Evolutionary conservation across 2,329 filamentous ascomycete genomes (phyloP).

Genomic region (Cytospora piceae): DNA sequence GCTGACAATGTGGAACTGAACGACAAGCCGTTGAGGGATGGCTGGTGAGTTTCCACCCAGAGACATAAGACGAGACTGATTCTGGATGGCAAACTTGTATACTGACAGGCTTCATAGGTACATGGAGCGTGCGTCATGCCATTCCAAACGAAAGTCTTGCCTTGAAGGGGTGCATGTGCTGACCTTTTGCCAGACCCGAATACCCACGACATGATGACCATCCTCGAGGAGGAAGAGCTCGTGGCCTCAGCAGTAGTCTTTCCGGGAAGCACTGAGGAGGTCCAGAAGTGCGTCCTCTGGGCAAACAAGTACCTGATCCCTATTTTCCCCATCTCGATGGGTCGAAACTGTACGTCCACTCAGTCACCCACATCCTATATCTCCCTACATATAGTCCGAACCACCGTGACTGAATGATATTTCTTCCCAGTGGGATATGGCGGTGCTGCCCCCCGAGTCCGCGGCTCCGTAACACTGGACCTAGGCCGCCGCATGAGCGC

Average conservation of each 20-base stretch:
- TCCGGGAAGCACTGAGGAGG: conserved; percentile 40
- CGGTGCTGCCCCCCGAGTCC: conserved; percentile 47
- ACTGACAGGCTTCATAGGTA: conserved; percentile 16
- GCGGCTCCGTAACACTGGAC: conserved; percentile 48
- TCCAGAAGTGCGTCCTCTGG: conserved; percentile 40
- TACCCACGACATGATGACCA: conserved; percentile 44
- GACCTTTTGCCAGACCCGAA: conserved; percentile 28
- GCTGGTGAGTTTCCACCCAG: conserved; percentile 46
- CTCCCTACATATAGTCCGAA: too few species aligned
- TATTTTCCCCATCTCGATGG: conserved; percentile 44
- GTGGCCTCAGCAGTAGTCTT: conserved; percentile 45
- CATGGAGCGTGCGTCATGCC: conserved; percentile 30
- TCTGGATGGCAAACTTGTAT: too few species aligned
- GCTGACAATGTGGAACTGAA: conserved; percentile 45
- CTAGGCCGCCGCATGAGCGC: conserved; percentile 47
- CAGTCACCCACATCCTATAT: background rate
- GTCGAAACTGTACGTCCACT: conserved; percentile 39
- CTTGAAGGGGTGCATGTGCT: conserved; percentile 22
- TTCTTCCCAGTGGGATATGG: conserved; percentile 44
- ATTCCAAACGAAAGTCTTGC: background rate
- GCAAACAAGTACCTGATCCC: conserved; percentile 42
- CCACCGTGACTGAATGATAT: background rate
- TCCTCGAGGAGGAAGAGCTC: conserved; percentile 48
- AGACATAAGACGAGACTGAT: too few species aligned
- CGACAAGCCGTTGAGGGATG: conserved; percentile 46